A percentile compares a stretch with the other conserved stretches of the same genome.
These are phyloP conservation scores for Candida ulmi DNA, from an alignment of 805 yeast species.

Conservation along the genomic window DNA sequence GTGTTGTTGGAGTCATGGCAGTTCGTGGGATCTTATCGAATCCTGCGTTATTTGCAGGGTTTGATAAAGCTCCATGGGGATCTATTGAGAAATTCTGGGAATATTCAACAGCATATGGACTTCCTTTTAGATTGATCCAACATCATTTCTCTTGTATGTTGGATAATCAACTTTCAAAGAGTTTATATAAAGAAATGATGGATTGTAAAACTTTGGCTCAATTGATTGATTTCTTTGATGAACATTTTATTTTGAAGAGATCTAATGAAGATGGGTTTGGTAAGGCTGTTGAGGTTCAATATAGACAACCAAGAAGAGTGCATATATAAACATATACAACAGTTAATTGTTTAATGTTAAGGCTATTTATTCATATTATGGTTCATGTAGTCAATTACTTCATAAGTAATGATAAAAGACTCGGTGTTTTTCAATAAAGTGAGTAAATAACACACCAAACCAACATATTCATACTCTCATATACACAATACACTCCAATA, in stretches of 20 bases:
- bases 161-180: conserved; percentile 43
- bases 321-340: conserved; percentile 21
- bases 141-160: conserved; percentile 90
- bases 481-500: too few relatives aligned
- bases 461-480: too few relatives aligned
- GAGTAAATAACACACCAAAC: too few relatives aligned
- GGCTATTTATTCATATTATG: too few relatives aligned
- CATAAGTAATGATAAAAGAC: too few relatives aligned
- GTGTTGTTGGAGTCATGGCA: conserved; percentile 92
- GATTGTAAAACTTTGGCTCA: conserved; percentile 50
- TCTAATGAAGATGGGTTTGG: conserved; percentile 70
- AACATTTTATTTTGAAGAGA: conserved; percentile 58
- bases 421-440: too few relatives aligned
- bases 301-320: conserved; percentile 24
- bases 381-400: too few relatives aligned
- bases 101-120: conserved; percentile 69
- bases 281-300: conserved; percentile 38
- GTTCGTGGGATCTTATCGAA: conserved; percentile 83
- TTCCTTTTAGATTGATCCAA: conserved; percentile 78
- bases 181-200: conserved; percentile 58
- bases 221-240: conserved; percentile 80
- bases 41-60: conserved; percentile 85
- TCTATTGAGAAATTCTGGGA: conserved; percentile 84
- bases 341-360: background rate
- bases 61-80: conserved; percentile 76